Conservation (phyloP, 495 filamentous ascomycete species). For the Penicillium dipodomyicola region DNA sequence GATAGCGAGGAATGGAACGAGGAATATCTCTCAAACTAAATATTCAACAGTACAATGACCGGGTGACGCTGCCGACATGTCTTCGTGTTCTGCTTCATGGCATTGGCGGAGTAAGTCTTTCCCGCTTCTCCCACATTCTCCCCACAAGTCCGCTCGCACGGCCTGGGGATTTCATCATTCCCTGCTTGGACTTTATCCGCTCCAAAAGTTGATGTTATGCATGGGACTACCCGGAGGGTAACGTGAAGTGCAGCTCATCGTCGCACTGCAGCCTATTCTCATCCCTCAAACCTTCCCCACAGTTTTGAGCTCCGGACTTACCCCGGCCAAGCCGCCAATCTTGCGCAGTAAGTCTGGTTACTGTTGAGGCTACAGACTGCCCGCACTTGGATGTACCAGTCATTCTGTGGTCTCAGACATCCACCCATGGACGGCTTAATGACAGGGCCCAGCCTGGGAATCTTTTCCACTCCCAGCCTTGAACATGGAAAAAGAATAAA, state of each 20-base stretch:
- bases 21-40: background rate
- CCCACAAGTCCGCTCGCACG: conserved; percentile 20
- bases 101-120: conserved; percentile 27
- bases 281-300: background rate
- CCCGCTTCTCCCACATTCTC: conserved; percentile 30
- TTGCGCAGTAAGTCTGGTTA: background rate
- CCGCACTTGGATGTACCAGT: no score
- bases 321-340: background rate
- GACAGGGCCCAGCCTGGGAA: no score
- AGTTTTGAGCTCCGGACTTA: background rate
- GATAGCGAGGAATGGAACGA: background rate
- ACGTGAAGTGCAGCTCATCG: no score
- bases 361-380: background rate
- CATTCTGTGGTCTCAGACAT: no score
- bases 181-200: conserved; percentile 22
- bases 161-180: conserved; percentile 2
- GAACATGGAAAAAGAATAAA: no score
- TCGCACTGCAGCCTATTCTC: no score
- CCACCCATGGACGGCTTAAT: no score
- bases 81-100: conserved; percentile 13
- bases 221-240: no score
- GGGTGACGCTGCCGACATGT: conserved; percentile 16
- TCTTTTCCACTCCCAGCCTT: no score
- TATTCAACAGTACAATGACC: conserved; percentile 13
- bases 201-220: no score